Conservation (phyloP, 768 basidiomycete genomes). For the Artomyces pyxidatus region DNA sequence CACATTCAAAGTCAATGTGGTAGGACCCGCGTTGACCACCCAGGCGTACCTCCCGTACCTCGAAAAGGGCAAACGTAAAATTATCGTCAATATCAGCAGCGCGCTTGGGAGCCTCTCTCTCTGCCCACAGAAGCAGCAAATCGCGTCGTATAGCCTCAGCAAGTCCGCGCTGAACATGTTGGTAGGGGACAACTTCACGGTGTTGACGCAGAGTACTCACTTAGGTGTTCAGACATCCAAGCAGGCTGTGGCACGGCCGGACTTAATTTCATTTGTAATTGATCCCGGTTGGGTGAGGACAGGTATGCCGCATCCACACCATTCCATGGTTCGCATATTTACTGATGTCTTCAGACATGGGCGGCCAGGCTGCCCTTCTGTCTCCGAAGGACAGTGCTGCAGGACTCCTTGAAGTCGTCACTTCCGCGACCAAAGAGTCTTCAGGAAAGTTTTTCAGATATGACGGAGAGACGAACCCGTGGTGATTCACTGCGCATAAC, state of each 20-base stretch:
- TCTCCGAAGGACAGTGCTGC: conserved; percentile 25
- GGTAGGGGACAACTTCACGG: conserved; percentile 16
- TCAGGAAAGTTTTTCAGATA: conserved; percentile 27
- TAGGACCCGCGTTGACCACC: conserved; percentile 27
- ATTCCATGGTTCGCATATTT: not conserved
- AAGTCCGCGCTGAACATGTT: conserved; percentile 35
- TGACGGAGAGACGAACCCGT: conserved; percentile 23
- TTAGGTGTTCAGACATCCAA: conserved; percentile 23
- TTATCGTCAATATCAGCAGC: conserved; percentile 28
- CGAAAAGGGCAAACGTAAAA: conserved; percentile 23
- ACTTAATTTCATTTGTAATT: conserved; percentile 26
- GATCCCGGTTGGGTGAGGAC: conserved; percentile 35
- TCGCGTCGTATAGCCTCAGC: conserved; percentile 29
- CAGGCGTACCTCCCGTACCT: conserved; percentile 27
- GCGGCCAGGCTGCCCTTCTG: conserved; percentile 22
- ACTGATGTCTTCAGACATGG: conserved; percentile 24
- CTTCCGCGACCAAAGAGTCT: conserved; percentile 16
- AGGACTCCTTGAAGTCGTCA: conserved; percentile 22
- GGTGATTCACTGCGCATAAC: no score
- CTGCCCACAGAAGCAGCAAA: conserved; percentile 20
- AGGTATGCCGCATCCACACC: conserved; percentile 17
- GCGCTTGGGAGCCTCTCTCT: conserved; percentile 27
- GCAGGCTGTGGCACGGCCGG: conserved; percentile 26
- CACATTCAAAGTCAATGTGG: conserved; percentile 25
- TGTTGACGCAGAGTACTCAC: not conserved